Conservation (phyloP, 164 flowering plant genomes). For the Aristolochia contorta region DNA sequence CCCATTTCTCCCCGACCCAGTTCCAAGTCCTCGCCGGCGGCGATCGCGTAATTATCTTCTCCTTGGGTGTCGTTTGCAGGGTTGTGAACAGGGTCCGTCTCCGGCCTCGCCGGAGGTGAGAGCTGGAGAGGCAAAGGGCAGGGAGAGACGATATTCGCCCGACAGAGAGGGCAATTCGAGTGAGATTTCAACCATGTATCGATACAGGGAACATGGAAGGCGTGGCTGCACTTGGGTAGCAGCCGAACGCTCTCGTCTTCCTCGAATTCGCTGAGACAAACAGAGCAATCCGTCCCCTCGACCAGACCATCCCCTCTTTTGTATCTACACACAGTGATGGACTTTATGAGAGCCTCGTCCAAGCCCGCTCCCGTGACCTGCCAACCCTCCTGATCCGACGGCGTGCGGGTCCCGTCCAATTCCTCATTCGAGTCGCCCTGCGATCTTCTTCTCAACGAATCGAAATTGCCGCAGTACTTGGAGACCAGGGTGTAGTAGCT, state of each 20-base stretch:
- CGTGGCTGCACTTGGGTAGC: conserved; percentile 82
- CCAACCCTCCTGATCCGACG: conserved; percentile 31
- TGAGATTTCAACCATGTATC: conserved; percentile 83
- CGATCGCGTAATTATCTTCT: conserved; percentile 12
- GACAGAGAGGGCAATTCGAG: conserved; percentile 76
- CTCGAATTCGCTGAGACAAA: conserved; percentile 65
- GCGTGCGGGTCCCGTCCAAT: conserved; percentile 21
- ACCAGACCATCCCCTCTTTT: conserved; percentile 52
- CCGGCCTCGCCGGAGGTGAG: conserved; percentile 13
- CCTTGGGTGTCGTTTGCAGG: conserved; percentile 10
- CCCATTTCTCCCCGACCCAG: conserved; percentile 11
- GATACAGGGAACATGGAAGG: conserved; percentile 72
- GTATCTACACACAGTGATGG: conserved; percentile 59
- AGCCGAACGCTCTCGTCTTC: conserved; percentile 64
- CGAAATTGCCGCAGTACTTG: conserved; percentile 41
- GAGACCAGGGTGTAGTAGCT: conserved; percentile 57
- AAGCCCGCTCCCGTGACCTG: conserved; percentile 36
- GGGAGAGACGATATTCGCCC: conserved; percentile 33
- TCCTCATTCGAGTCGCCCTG: conserved; percentile 11
- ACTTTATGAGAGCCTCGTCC: conserved; percentile 59
- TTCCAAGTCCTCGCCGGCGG: conserved; percentile 10
- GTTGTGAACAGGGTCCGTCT: conserved; percentile 2
- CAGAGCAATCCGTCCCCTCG: conserved; percentile 75
- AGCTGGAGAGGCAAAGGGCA: conserved; percentile 13
- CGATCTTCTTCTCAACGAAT: conserved; percentile 11